These are phyloP conservation scores for Bryum argenteum DNA, from an alignment of 225 moss, liverwort and hornwort species.

Conservation along the genomic window DNA sequence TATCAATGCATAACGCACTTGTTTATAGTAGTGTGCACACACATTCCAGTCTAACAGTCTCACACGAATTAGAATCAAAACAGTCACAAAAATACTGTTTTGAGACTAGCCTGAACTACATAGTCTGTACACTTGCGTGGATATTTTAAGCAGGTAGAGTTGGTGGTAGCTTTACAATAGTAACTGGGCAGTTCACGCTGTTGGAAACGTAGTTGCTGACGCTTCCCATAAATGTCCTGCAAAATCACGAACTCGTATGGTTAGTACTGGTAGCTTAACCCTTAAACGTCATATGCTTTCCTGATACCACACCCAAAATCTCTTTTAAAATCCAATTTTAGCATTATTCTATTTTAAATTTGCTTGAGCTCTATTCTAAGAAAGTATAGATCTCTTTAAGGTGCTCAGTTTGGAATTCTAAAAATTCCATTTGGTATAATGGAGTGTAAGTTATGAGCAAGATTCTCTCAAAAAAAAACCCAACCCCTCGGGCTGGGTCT, in stretches of 20 bases:
- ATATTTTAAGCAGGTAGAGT: conserved; percentile 21
- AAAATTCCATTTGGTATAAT: too few species aligned
- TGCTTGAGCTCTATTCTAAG: too few species aligned
- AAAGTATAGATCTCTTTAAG: too few species aligned
- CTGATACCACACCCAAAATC: too few species aligned
- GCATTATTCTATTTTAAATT: too few species aligned
- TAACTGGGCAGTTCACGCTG: conserved; percentile 62
- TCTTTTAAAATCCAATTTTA: too few species aligned
- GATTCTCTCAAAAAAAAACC: too few species aligned
- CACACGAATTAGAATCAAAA: too few species aligned
- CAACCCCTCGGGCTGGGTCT: too few species aligned
- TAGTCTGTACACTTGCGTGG: neutral
- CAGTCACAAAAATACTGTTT: neutral
- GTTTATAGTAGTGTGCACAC: neutral
- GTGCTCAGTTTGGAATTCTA: too few species aligned
- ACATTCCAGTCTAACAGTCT: neutral
- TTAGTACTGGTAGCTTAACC: conserved; percentile 5
- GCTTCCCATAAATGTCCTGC: conserved; percentile 66
- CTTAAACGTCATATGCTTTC: too few species aligned
- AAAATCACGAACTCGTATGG: neutral
- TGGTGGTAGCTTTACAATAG: conserved; percentile 63
- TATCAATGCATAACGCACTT: conserved; percentile 4
- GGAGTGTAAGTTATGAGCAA: too few species aligned
- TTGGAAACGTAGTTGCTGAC: conserved; percentile 69
- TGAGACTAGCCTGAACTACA: neutral